Conservation (phyloP, 345 rosid species). For the Gossypium thurberi region DNA sequence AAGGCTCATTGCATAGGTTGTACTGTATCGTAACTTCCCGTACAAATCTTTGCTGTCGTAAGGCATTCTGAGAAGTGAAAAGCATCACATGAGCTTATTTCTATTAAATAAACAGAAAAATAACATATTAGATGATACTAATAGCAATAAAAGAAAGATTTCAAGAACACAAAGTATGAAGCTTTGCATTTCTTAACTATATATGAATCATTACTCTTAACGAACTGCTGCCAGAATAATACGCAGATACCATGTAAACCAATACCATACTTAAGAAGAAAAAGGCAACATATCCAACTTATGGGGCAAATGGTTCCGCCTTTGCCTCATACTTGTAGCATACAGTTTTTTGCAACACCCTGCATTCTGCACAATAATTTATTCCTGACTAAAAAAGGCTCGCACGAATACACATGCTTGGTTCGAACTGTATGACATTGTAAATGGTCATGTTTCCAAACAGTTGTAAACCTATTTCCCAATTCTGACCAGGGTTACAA, state of each 20-base stretch:
- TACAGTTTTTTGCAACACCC: neutral
- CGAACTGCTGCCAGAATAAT: neutral
- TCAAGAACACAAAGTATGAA: neutral
- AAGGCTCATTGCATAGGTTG: slow-evolving; percentile 99
- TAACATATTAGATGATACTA: neutral
- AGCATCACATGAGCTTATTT: slow-evolving; percentile 11
- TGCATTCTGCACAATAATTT: neutral
- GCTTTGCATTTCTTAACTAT: neutral
- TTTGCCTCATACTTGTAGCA: neutral
- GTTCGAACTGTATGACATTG: neutral
- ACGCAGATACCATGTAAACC: neutral
- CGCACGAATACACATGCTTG: neutral
- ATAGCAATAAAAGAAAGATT: neutral
- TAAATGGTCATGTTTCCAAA: neutral
- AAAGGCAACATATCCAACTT: slow-evolving; percentile 1
- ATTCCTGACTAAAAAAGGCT: neutral
- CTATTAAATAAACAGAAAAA: slow-evolving; percentile 7
- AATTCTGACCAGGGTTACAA: neutral
- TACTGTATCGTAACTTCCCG: slow-evolving; percentile 98
- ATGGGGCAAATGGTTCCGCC: neutral
- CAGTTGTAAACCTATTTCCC: neutral
- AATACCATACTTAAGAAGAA: neutral
- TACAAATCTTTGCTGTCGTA: slow-evolving; percentile 94
- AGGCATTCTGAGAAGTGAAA: slow-evolving; percentile 62
- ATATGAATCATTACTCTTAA: neutral